Conservation (phyloP, 2,329 filamentous ascomycete genomes). For the Alternaria triticina region DNA sequence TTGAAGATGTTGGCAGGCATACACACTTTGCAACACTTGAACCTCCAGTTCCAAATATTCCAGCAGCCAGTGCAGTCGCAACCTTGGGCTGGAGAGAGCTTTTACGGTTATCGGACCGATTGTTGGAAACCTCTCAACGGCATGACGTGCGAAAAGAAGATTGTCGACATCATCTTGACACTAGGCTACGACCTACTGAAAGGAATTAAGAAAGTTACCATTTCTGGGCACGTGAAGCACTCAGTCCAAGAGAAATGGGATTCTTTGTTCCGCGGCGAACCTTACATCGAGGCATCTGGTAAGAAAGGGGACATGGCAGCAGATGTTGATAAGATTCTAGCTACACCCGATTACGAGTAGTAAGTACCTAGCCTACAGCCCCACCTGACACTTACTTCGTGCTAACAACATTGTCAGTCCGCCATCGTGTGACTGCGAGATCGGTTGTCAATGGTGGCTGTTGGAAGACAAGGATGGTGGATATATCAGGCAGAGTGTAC, state of each 20-base stretch:
- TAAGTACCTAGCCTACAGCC: no score
- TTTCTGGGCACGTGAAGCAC: not conserved
- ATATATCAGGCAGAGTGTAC: no score
- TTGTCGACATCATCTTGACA: not conserved
- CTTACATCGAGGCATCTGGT: not conserved
- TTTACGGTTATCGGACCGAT: not conserved
- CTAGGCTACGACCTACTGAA: not conserved
- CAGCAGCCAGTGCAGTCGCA: no score
- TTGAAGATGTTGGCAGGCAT: not conserved
- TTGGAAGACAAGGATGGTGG: no score
- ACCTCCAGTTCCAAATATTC: not conserved
- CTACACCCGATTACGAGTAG: not conserved
- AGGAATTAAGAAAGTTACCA: not conserved
- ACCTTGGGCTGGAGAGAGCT: no score
- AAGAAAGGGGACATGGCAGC: not conserved
- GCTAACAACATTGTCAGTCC: not conserved
- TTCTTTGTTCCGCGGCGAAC: not conserved
- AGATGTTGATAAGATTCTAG: not conserved
- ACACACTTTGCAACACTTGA: not conserved
- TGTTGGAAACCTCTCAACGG: not conserved
- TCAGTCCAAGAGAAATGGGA: not conserved
- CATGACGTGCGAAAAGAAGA: not conserved
- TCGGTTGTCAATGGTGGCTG: not conserved
- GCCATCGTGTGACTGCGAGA: not conserved
- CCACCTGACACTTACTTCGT: no score